phyloP scores from a whole-genome alignment of 2,329 filamentous ascomycete species.

The Fusarium continuum region DNA sequence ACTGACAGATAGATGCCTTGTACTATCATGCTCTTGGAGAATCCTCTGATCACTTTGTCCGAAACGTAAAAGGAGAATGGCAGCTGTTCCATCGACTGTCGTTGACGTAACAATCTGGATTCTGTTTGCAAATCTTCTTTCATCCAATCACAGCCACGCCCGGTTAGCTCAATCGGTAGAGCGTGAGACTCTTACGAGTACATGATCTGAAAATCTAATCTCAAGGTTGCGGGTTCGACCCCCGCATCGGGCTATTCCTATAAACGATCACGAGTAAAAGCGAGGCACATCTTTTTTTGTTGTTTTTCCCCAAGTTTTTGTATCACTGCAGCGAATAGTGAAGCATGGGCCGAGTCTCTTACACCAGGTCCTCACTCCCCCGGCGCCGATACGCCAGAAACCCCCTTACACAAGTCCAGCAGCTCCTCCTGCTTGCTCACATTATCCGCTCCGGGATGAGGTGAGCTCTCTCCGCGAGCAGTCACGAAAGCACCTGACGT shows the following conservation, averaged over 20 bases:
- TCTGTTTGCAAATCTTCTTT: not conserved
- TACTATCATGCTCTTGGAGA: no score
- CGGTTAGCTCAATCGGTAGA: conserved; percentile 58
- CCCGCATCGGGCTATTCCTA: conserved; percentile 51
- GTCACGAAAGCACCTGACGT: conserved; percentile 25
- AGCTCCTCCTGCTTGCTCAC: conserved; percentile 31
- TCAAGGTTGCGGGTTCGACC: conserved; percentile 66
- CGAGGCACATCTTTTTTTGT: conserved; percentile 10
- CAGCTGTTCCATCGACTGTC: not conserved
- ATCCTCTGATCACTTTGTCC: no score
- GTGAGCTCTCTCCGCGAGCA: conserved; percentile 4
- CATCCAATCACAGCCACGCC: conserved; percentile 11
- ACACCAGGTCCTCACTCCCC: no score
- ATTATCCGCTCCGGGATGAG: conserved; percentile 24
- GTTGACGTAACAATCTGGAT: not conserved
- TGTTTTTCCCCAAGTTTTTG: no score
- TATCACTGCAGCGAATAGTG: no score
- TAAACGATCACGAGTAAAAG: conserved; percentile 3
- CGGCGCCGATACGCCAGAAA: conserved; percentile 11
- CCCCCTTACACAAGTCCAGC: conserved; percentile 7
- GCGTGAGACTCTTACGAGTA: conserved; percentile 70
- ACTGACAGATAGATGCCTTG: no score
- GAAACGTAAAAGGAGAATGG: no score
- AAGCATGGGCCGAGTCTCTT: no score
- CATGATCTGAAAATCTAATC: no score